Conservation (phyloP, 179 eudicot genomes). For the Gypsophila paniculata region DNA sequence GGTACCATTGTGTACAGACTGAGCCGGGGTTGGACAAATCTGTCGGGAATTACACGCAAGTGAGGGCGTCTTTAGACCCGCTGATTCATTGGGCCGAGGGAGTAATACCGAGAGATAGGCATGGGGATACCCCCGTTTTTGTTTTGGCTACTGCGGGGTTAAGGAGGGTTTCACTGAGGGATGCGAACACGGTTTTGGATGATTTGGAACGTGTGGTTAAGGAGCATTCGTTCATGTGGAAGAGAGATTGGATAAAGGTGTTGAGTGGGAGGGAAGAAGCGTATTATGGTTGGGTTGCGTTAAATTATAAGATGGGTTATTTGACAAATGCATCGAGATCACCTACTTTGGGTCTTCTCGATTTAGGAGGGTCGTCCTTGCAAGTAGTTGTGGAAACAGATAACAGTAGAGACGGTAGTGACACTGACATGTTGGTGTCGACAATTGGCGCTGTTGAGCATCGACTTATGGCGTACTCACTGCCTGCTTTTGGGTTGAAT, state of each 20-base stretch:
- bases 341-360: constrained; percentile 68
- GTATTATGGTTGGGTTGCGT: constrained; percentile 81
- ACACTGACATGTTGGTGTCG: constrained; percentile 34
- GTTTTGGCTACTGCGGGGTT: constrained; percentile 81
- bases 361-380: constrained; percentile 88
- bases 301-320: constrained; percentile 60
- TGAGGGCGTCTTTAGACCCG: constrained; percentile 62
- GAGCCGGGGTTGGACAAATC: constrained; percentile 82
- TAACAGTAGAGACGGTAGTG: constrained; percentile 26
- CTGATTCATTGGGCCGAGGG: constrained; percentile 62
- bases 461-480: constrained; percentile 54
- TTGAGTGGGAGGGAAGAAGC: constrained; percentile 89
- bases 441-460: constrained; percentile 50
- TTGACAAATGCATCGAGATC: constrained; percentile 35
- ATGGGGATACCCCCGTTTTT: constrained; percentile 45
- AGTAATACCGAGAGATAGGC: constrained; percentile 50
- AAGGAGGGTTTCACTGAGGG: constrained; percentile 47
- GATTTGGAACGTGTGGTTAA: constrained; percentile 55
- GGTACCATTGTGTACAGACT: constrained; percentile 72
- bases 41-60: constrained; percentile 51
- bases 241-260: constrained; percentile 59
- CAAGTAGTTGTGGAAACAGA: constrained; percentile 62
- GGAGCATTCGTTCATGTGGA: constrained; percentile 45
- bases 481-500: constrained; percentile 74
- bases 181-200: constrained; percentile 41